Conservation (phyloP, 805 yeast species). For the Candida gorgasii region DNA sequence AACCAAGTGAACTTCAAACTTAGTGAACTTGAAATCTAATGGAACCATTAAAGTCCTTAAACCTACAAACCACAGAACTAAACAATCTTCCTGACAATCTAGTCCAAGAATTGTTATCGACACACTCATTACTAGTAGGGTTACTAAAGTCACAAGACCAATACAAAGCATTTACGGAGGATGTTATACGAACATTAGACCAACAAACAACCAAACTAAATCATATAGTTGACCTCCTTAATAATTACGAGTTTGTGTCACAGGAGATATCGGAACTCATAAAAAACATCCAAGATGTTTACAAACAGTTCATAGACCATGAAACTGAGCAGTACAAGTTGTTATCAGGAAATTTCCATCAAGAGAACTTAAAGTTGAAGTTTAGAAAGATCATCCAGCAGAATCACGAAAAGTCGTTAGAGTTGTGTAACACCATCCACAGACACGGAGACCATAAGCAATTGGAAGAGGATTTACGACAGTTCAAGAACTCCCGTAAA, state of each 20-base stretch:
- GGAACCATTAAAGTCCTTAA: not conserved
- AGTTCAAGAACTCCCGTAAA: constrained; percentile 20
- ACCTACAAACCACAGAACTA: not conserved
- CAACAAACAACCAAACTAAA: constrained; percentile 22
- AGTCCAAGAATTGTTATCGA: constrained; percentile 26
- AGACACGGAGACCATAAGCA: constrained; percentile 8
- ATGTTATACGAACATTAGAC: constrained; percentile 14
- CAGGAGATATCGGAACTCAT: constrained; percentile 26
- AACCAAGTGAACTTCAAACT: too few relatives aligned
- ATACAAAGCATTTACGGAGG: constrained; percentile 13
- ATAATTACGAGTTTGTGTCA: constrained; percentile 20
- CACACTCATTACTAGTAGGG: constrained; percentile 24
- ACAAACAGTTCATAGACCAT: constrained; percentile 33
- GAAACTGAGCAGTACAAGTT: constrained; percentile 42
- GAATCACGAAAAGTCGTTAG: constrained; percentile 23
- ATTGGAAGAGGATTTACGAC: constrained; percentile 17
- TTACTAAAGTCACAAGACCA: constrained; percentile 24
- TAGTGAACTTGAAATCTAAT: not conserved
- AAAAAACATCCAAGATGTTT: constrained; percentile 22
- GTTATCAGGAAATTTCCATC: constrained; percentile 37
- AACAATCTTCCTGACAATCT: constrained; percentile 22
- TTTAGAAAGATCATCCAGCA: constrained; percentile 25
- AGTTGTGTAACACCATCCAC: constrained; percentile 12
- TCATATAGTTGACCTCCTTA: constrained; percentile 14
- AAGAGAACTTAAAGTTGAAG: constrained; percentile 30